Evolutionary conservation across 2,329 filamentous ascomycete species (phyloP), one percentile per base, ranked within the genome.

Genomic region (Ophiostoma sp.): DNA sequence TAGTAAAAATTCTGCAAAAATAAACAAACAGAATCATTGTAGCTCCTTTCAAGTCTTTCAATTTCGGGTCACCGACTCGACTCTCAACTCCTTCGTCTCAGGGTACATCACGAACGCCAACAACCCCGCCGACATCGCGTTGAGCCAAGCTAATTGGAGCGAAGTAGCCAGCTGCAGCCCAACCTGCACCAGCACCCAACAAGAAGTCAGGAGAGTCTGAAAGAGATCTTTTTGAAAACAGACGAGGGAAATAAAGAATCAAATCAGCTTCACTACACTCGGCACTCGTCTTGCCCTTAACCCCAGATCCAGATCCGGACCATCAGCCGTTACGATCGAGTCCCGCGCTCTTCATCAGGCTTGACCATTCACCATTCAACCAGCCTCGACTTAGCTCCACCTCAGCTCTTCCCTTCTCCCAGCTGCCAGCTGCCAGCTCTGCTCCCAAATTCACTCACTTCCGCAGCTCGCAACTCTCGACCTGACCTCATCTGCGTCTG

Each of bases 81-180:
- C 22, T 22, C 39, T 11, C 22, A 6, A 8, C 63, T 19, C n/a
- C 11, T 48, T 22, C 6, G 6, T 1, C 25, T 15, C 15, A 48
- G 19, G 33, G 31, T 39, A 19, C 22, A 33, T 68, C 64, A 33
- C 64, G 64, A 68, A 11, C 42, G 64, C 42, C 19, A 25, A 7
- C 22, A 7, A 28, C 22, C 33, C 61, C 61, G 61, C 61, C 61
- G 61, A 66, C 36, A 64, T 45, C 61, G n/a, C 36, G 61, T 45
- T 42, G 61, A 45, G n/a, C 36, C 36, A 22, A 66, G 61, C 61
- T 45, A 61, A 61, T 33, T 36, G 57, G 55, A 59, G 55, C 55
- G 19, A 57, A 31, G 19, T 19, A 11, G 33, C 59, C 33, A 42
- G 33, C 22, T 45, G 36, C 33, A 45, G 61, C 61, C 61, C 36